Conservation (phyloP, 495 filamentous ascomycete genomes). For the Ramalina peruviana region DNA sequence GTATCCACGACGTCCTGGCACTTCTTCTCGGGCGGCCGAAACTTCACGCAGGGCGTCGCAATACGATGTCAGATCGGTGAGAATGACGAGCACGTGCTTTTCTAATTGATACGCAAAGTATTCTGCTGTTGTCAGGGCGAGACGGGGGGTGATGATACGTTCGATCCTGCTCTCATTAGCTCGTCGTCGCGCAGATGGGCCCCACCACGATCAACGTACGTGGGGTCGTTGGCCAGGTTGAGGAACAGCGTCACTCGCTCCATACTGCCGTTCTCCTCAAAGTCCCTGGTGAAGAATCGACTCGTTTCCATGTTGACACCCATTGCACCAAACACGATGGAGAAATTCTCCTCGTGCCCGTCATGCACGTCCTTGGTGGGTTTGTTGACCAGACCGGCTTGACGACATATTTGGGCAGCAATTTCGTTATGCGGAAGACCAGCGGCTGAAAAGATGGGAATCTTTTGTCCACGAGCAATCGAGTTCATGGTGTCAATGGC, state of each 20-base stretch:
- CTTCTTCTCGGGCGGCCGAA: conserved; percentile 96
- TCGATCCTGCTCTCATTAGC: conserved; percentile 55
- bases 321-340: conserved; percentile 98
- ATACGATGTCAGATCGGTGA: conserved; percentile 95
- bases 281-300: conserved; percentile 96
- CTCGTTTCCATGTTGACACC: conserved; percentile 99
- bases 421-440: conserved; percentile 99
- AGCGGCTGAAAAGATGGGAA: conserved; percentile 96
- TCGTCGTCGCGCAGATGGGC: conserved; percentile 3
- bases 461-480: conserved; percentile 98
- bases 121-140: conserved; percentile 95
- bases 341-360: conserved; percentile 97
- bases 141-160: conserved; percentile 98
- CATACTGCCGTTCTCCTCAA: conserved; percentile 98
- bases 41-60: conserved; percentile 98
- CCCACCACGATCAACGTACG: conserved; percentile 39
- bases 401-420: conserved; percentile 91
- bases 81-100: conserved; percentile 97
- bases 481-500: conserved; percentile 99
- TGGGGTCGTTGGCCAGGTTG: conserved; percentile 97
- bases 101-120: conserved; percentile 99
- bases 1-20: conserved; percentile 97
- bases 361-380: conserved; percentile 94
- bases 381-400: conserved; percentile 79
- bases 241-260: conserved; percentile 94